Conservation (phyloP, 192 early-diverging fungal genomes). For the Pilaira anomala region DNA sequence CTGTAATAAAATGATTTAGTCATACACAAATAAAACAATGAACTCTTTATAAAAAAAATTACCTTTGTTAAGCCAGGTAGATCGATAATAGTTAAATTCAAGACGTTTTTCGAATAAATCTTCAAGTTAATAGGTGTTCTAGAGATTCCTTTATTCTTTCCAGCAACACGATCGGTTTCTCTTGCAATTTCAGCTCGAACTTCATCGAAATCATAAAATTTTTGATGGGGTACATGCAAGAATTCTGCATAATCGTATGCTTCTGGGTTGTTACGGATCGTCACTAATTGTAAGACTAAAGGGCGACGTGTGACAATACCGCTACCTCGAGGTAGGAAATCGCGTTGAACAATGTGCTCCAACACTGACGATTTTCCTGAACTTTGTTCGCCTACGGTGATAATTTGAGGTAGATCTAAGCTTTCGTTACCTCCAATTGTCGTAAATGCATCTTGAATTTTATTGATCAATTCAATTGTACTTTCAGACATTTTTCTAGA, state of each 20-base stretch:
- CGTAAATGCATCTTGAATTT: conserved; percentile 76
- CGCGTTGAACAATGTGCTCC: conserved; percentile 93
- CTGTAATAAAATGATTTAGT: conserved; percentile 3
- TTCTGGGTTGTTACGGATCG: conserved; percentile 36
- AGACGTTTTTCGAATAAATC: conserved; percentile 72
- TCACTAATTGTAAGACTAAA: conserved; percentile 73
- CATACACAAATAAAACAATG: neutral
- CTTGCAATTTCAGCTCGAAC: conserved; percentile 77
- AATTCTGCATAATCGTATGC: conserved; percentile 55
- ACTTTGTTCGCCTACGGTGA: conserved; percentile 78
- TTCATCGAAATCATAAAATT: conserved; percentile 69
- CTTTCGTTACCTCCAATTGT: conserved; percentile 62
- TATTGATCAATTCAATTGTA: conserved; percentile 70
- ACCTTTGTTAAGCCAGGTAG: conserved; percentile 81
- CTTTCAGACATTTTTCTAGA: conserved; percentile 60
- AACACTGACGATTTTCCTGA: conserved; percentile 95
- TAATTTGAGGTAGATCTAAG: conserved; percentile 78
- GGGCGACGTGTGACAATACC: conserved; percentile 81
- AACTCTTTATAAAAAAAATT: neutral
- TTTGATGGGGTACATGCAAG: conserved; percentile 68
- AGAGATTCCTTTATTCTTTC: conserved; percentile 73
- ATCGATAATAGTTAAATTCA: conserved; percentile 77
- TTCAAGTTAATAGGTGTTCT: conserved; percentile 74
- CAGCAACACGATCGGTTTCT: conserved; percentile 76
- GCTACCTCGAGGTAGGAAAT: conserved; percentile 91